Conservation (phyloP, 202 grass and related monocot genomes). For the Tripidium arundinaceum region DNA sequence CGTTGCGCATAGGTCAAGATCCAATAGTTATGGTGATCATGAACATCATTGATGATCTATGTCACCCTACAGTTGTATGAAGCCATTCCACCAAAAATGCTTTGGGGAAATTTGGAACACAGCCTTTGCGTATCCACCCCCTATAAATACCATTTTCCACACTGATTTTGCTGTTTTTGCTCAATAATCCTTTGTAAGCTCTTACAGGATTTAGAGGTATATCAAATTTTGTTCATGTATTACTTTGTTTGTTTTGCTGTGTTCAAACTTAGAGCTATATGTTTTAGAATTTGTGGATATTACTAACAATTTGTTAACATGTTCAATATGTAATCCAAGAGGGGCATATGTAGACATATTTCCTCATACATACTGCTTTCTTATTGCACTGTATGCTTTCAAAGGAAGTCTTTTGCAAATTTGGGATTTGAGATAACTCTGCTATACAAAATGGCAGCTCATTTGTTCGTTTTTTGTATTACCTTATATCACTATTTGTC, state of each 20-base stretch:
- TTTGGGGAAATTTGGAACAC: constrained; percentile 14
- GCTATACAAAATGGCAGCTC: not conserved
- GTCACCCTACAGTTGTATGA: constrained; percentile 30
- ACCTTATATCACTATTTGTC: no score
- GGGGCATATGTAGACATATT: not conserved
- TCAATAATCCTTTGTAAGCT: constrained; percentile 51
- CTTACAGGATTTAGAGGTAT: constrained; percentile 38
- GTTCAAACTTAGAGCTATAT: constrained; percentile 2
- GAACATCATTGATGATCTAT: constrained; percentile 39
- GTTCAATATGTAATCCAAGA: not conserved
- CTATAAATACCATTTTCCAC: constrained; percentile 41
- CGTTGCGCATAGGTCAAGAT: constrained; percentile 4
- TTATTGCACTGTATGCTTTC: not conserved
- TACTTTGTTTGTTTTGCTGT: constrained; percentile 13
- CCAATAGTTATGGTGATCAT: constrained; percentile 27
- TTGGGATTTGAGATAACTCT: not conserved
- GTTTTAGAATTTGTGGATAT: not conserved
- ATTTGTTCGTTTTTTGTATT: not conserved
- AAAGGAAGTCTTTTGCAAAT: not conserved
- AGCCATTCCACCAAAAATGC: constrained; percentile 14
- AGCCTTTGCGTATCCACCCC: constrained; percentile 5
- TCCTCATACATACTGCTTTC: not conserved
- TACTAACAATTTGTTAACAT: not conserved
- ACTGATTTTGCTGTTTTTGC: constrained; percentile 16
- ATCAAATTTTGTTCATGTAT: constrained; percentile 16